phyloP scores from a whole-genome alignment of 2,329 filamentous ascomycete genomes.

The Torrubiella hemipterigena region DNA sequence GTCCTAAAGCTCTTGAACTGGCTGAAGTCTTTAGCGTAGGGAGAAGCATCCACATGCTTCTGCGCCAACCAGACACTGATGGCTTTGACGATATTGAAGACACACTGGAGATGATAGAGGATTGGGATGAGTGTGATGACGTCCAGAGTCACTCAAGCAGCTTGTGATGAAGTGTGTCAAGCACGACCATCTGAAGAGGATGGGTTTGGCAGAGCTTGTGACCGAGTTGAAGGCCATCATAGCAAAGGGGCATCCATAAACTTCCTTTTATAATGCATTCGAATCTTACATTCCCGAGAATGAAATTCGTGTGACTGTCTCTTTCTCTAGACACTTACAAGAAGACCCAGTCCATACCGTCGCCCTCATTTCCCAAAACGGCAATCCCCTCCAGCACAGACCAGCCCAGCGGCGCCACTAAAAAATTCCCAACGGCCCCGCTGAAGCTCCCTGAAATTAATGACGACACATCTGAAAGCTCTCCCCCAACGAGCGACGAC shows the following conservation, averaged over 20 bases:
- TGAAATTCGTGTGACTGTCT: too few relatives aligned
- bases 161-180: slow-evolving; percentile 6
- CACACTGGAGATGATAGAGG: not conserved
- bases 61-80: slow-evolving; percentile 5
- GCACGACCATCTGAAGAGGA: slow-evolving; percentile 8
- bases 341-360: not conserved
- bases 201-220: slow-evolving; percentile 7
- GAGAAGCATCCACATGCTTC: slow-evolving; percentile 11
- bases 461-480: too few relatives aligned
- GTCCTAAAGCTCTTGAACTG: slow-evolving; percentile 10
- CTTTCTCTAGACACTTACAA: too few relatives aligned
- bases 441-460: too few relatives aligned
- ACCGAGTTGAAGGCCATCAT: too few relatives aligned
- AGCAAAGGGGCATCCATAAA: too few relatives aligned
- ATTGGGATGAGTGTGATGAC: slow-evolving; percentile 4
- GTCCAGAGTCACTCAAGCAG: slow-evolving; percentile 6
- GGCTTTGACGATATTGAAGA: slow-evolving; percentile 1
- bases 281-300: too few relatives aligned
- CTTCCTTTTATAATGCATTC: too few relatives aligned
- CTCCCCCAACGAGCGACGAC: not conserved
- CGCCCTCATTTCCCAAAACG: too few relatives aligned
- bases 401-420: too few relatives aligned
- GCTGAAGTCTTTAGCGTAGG: slow-evolving; percentile 11
- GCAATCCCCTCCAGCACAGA: too few relatives aligned
- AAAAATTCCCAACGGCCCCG: too few relatives aligned